Conservation (phyloP, 805 yeast genomes). For the Grigorovia humatica region DNA sequence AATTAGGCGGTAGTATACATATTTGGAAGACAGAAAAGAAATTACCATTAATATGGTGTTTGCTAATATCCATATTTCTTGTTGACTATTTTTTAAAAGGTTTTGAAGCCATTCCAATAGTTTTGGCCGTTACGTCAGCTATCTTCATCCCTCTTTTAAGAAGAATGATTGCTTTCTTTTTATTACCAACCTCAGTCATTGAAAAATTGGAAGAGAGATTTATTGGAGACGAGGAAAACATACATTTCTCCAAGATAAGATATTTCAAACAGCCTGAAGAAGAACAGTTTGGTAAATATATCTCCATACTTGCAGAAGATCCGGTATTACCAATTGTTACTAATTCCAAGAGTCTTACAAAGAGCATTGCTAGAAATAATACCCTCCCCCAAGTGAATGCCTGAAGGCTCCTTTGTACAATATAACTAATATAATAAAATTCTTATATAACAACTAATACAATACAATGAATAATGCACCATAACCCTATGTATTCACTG, state of each 20-base stretch:
- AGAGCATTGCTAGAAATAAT: too few relatives aligned
- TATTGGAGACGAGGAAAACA: background rate
- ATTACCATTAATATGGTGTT: background rate
- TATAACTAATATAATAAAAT: too few relatives aligned
- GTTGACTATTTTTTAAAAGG: background rate
- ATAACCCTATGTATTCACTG: too few relatives aligned
- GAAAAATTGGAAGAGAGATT: background rate
- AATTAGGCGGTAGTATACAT: background rate
- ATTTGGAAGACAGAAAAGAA: background rate
- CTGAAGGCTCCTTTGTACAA: too few relatives aligned
- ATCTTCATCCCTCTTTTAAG: background rate
- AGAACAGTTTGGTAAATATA: slow-evolving; percentile 16
- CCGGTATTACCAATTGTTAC: background rate
- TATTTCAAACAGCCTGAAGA: slow-evolving; percentile 41
- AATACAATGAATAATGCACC: too few relatives aligned
- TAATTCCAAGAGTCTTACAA: background rate
- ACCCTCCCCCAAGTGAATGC: too few relatives aligned
- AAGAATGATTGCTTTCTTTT: background rate
- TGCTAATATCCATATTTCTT: background rate
- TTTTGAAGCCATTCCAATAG: background rate
- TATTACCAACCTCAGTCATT: slow-evolving; percentile 2
- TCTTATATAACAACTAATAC: too few relatives aligned
- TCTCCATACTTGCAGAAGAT: slow-evolving; percentile 16
- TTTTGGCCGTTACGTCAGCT: background rate
- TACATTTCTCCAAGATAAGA: slow-evolving; percentile 9